Conservation (phyloP, 2,329 filamentous ascomycete species). For the Acrodontium crateriforme region DNA sequence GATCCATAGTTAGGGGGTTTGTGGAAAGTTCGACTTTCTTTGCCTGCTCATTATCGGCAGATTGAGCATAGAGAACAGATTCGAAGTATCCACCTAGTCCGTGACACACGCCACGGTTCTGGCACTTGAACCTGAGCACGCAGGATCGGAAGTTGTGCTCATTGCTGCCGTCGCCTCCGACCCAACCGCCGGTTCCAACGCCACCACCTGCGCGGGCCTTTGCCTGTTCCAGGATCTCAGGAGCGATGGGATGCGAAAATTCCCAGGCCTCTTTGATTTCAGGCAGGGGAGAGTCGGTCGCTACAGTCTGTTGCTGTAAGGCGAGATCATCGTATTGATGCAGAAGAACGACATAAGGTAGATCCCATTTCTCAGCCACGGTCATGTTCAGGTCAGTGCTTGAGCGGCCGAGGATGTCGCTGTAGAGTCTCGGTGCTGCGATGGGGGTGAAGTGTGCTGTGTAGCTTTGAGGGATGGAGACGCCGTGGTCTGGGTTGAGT, state of each 20-base stretch:
- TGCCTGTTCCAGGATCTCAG: constrained; percentile 41
- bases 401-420: constrained; percentile 57
- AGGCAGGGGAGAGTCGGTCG: neutral
- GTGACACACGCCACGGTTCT: constrained; percentile 70
- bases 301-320: constrained; percentile 35
- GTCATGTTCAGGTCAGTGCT: constrained; percentile 21
- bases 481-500: constrained; percentile 63
- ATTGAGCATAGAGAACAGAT: constrained; percentile 67
- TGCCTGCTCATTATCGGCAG: constrained; percentile 28
- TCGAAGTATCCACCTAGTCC: constrained; percentile 93
- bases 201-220: constrained; percentile 48
- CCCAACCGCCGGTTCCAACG: constrained; percentile 56
- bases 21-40: constrained; percentile 67
- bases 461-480: constrained; percentile 88
- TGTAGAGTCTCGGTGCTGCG: constrained; percentile 69
- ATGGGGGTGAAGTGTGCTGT: constrained; percentile 91
- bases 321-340: constrained; percentile 81
- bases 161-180: constrained; percentile 66
- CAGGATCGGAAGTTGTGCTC: constrained; percentile 81
- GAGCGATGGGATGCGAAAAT: constrained; percentile 61
- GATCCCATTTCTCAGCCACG: constrained; percentile 67
- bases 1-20: constrained; percentile 79
- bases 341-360: constrained; percentile 87
- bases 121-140: constrained; percentile 63
- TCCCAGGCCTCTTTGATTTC: constrained; percentile 63